phyloP scores from a whole-genome alignment of 2,329 filamentous ascomycete species.

The Colletotrichum coccodes region DNA sequence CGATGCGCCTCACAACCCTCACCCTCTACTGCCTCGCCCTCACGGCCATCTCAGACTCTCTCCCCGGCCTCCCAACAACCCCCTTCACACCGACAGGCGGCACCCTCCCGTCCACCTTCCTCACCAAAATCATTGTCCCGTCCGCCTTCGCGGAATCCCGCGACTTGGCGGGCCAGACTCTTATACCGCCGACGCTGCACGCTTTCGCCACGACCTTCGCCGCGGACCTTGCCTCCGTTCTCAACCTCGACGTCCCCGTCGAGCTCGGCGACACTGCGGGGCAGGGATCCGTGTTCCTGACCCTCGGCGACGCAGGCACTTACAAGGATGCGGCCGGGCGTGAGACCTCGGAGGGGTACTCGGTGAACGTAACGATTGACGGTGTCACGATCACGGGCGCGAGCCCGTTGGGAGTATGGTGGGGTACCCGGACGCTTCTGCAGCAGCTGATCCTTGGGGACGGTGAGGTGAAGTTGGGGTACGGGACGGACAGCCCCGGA shows the following conservation, averaged over 20 bases:
- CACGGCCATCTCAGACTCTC: not conserved
- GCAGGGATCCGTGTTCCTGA: constrained; percentile 54
- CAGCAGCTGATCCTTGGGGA: constrained; percentile 58
- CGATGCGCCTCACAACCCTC: not conserved
- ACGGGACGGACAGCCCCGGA: constrained; percentile 58
- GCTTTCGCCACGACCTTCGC: constrained; percentile 60
- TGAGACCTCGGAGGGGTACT: constrained; percentile 60
- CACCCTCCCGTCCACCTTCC: constrained; percentile 39
- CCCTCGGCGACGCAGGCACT: constrained; percentile 49
- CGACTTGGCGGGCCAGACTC: constrained; percentile 57
- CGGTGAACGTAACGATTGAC: constrained; percentile 49
- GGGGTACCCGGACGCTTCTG: constrained; percentile 65
- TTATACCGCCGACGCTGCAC: constrained; percentile 60
- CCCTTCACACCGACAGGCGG: constrained; percentile 42
- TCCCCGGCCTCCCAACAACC: constrained; percentile 45
- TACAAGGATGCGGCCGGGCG: constrained; percentile 58
- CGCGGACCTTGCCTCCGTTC: constrained; percentile 41
- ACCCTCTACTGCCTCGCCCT: not conserved
- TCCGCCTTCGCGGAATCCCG: constrained; percentile 47
- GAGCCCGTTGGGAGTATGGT: constrained; percentile 65
- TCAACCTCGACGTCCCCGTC: constrained; percentile 44
- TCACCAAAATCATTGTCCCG: constrained; percentile 56
- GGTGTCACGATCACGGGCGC: constrained; percentile 60
- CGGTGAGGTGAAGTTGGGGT: constrained; percentile 52
- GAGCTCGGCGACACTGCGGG: constrained; percentile 38